Percentiles rank a stretch among this genome's conserved stretches.
Conservation (phyloP, 371 early-diverging fungal genomes). For the Syncephalis fuscata region DNA sequence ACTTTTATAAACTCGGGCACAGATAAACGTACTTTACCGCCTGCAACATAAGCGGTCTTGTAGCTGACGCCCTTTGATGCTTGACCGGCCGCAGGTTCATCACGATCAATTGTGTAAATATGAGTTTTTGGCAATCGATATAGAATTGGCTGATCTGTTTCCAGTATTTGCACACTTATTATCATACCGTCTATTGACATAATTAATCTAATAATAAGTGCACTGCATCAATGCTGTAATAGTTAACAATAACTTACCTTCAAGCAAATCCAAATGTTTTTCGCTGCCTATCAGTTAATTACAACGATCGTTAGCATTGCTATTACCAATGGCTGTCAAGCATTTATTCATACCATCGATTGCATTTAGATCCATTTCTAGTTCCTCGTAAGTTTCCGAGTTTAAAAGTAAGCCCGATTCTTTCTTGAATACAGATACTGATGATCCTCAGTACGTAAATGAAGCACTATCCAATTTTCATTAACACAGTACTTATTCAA, state of each 20-base stretch:
- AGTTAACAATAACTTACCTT: slow-evolving; percentile 11
- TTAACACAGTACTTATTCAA: too few species aligned
- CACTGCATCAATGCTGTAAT: too few species aligned
- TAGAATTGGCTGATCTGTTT: not conserved
- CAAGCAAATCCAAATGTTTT: slow-evolving; percentile 15
- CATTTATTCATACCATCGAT: slow-evolving; percentile 23
- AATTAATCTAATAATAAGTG: too few species aligned
- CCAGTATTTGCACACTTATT: not conserved
- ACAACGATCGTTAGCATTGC: too few species aligned
- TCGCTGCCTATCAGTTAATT: slow-evolving; percentile 26
- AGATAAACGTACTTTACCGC: slow-evolving; percentile 31
- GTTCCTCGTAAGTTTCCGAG: slow-evolving; percentile 43
- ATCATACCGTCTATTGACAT: not conserved
- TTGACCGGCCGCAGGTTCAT: slow-evolving; percentile 17
- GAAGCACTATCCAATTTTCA: slow-evolving; percentile 15
- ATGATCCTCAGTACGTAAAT: slow-evolving; percentile 32
- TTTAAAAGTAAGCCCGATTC: slow-evolving; percentile 37
- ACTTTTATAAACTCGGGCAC: slow-evolving; percentile 61
- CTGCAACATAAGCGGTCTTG: slow-evolving; percentile 38
- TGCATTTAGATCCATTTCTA: slow-evolving; percentile 22
- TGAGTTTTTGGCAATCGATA: not conserved
- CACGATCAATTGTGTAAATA: not conserved
- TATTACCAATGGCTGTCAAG: too few species aligned
- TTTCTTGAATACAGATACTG: slow-evolving; percentile 48
- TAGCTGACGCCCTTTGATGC: slow-evolving; percentile 44